phyloP scores from a whole-genome alignment of 164 flowering plant genomes.

The Vitis cinerea region DNA sequence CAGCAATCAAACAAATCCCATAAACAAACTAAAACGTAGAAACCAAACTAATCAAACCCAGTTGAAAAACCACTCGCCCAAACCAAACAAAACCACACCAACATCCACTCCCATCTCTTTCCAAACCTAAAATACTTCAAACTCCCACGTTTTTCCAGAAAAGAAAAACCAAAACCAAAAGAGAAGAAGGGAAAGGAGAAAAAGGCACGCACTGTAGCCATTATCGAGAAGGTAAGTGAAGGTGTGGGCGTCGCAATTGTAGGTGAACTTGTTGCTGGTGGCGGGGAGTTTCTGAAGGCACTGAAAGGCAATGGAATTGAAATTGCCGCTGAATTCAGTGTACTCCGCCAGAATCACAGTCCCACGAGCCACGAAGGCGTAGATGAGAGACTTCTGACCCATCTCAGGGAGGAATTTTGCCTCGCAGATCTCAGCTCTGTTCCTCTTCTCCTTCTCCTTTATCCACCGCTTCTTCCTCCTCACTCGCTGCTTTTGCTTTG shows the following conservation, averaged over 20 bases:
- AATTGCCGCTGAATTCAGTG: slow-evolving; percentile 33
- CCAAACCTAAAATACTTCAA: neutral
- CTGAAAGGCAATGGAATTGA: slow-evolving; percentile 26
- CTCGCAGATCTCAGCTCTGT: too few species aligned
- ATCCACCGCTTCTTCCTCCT: too few species aligned
- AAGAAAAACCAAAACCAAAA: neutral
- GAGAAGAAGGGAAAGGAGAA: neutral
- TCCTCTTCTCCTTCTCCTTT: too few species aligned
- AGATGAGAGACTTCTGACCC: slow-evolving; percentile 33
- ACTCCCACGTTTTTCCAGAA: neutral
- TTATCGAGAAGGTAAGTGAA: slow-evolving; percentile 33
- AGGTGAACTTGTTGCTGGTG: slow-evolving; percentile 34
- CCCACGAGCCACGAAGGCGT: slow-evolving; percentile 29
- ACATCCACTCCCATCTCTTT: too few species aligned
- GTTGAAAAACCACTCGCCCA: too few species aligned
- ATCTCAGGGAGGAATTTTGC: neutral
- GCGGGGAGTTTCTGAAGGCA: slow-evolving; percentile 35
- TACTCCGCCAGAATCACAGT: slow-evolving; percentile 27
- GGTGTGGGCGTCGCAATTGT: slow-evolving; percentile 34
- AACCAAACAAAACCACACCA: too few species aligned
- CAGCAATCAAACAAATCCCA: too few species aligned
- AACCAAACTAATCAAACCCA: too few species aligned
- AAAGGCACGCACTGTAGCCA: slow-evolving; percentile 20
- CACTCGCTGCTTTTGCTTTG: too few species aligned
- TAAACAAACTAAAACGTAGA: too few species aligned